Conservation (phyloP, 177 flowering plant genomes). For the Vitis hybrid region DNA sequence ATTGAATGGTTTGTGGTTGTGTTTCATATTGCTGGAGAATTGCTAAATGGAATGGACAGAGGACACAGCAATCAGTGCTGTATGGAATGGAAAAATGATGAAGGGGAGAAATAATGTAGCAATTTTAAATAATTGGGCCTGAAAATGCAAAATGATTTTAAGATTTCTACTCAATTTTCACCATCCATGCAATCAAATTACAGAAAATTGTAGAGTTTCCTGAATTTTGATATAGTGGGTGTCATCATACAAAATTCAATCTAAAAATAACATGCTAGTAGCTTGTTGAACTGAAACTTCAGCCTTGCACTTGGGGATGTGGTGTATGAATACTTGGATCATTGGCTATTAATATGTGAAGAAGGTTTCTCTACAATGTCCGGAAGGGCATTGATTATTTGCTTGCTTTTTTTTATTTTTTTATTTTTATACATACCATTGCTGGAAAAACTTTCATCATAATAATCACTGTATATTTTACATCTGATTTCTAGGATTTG, state of each 20-base stretch:
- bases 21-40: too few relatives aligned
- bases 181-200: background rate
- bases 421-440: background rate
- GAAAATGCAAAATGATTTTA: background rate
- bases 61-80: background rate
- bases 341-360: background rate
- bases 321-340: background rate
- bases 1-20: too few relatives aligned
- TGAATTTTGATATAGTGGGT: background rate
- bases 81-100: background rate
- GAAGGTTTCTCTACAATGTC: too few relatives aligned
- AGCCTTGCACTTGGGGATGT: background rate
- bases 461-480: background rate
- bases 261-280: background rate
- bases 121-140: background rate
- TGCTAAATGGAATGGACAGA: background rate
- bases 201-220: background rate
- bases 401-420: background rate
- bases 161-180: background rate
- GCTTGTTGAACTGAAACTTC: background rate
- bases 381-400: background rate
- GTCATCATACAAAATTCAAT: background rate
- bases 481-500: conserved; percentile 64
- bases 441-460: background rate
- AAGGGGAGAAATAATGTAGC: background rate